A percentile compares a stretch with the other conserved stretches of the same genome.
These are phyloP conservation scores for Pugionium cornutum DNA, from an alignment of 345 rosid species.

Conservation along the genomic window DNA sequence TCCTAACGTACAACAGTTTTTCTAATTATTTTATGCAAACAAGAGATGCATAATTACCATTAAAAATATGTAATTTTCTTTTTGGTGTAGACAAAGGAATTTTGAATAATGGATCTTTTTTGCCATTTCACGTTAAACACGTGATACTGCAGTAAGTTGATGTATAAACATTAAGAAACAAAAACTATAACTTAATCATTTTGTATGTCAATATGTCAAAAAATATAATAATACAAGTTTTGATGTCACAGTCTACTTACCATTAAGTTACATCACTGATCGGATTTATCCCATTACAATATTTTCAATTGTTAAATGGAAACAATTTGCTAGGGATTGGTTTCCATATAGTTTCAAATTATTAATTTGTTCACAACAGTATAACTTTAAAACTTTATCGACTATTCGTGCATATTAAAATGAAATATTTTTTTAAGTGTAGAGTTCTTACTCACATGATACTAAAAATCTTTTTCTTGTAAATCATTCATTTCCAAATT, in stretches of 20 bases:
- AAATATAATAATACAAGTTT: neutral
- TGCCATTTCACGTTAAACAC: conserved; percentile 36
- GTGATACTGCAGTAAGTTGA: conserved; percentile 31
- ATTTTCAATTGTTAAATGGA: conserved; percentile 7
- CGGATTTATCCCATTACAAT: conserved; percentile 2
- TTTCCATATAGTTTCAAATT: neutral
- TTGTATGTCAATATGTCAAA: no score
- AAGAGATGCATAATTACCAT: neutral
- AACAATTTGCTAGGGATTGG: neutral
- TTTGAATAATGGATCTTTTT: conserved; percentile 8
- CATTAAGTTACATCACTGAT: conserved; percentile 34
- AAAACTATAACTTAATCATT: neutral
- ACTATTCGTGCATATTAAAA: no score
- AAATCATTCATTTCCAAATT: no score
- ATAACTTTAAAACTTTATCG: no score
- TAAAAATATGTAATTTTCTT: neutral
- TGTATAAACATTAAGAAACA: conserved; percentile 7
- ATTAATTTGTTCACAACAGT: conserved; percentile 12
- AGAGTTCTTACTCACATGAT: no score
- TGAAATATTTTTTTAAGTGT: no score
- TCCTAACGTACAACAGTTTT: neutral
- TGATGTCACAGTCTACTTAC: conserved; percentile 29
- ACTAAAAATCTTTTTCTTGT: no score
- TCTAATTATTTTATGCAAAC: neutral
- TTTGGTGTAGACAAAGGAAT: conserved; percentile 30